phyloP scores from a whole-genome alignment of 2,329 filamentous ascomycete species.

The Neopestalotiopsis rosae region DNA sequence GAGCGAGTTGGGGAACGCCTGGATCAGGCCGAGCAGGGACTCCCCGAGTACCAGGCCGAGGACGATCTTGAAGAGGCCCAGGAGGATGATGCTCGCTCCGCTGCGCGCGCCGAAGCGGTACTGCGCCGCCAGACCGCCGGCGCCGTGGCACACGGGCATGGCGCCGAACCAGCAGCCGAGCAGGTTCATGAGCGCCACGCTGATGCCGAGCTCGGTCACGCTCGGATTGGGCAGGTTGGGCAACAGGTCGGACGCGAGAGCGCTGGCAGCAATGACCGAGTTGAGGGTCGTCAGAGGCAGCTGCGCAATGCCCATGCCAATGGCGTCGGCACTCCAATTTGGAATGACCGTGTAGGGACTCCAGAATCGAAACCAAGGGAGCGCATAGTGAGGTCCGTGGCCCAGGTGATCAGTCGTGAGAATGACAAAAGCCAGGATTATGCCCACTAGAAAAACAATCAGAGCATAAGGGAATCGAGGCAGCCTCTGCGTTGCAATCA shows the following conservation, averaged over 20 bases:
- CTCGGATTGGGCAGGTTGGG: constrained; percentile 70
- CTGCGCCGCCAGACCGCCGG: constrained; percentile 88
- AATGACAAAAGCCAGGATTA: constrained; percentile 65
- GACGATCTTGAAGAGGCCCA: constrained; percentile 77
- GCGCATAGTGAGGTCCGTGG: constrained; percentile 24
- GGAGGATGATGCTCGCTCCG: constrained; percentile 79
- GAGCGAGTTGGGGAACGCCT: constrained; percentile 75
- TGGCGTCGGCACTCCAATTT: constrained; percentile 44
- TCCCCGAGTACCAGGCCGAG: constrained; percentile 79
- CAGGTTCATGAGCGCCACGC: constrained; percentile 84
- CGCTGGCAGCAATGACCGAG: constrained; percentile 86
- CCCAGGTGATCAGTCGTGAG: constrained; percentile 35
- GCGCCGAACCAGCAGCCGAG: constrained; percentile 88
- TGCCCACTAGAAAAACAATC: constrained; percentile 69
- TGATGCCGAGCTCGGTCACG: constrained; percentile 79
- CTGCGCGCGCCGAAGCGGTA: constrained; percentile 90
- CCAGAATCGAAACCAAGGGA: constrained; percentile 66
- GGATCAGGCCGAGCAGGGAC: constrained; percentile 73
- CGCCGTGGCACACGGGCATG: constrained; percentile 95
- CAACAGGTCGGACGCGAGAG: constrained; percentile 78
- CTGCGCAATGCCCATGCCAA: constrained; percentile 77
- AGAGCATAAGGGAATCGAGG: constrained; percentile 80
- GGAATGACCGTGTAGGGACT: constrained; percentile 58
- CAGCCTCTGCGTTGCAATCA: constrained; percentile 70
- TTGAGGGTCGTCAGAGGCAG: constrained; percentile 91